Evolutionary conservation across 108 stramenopile species (phyloP).

Genomic region (Thalassiosira profunda): DNA sequence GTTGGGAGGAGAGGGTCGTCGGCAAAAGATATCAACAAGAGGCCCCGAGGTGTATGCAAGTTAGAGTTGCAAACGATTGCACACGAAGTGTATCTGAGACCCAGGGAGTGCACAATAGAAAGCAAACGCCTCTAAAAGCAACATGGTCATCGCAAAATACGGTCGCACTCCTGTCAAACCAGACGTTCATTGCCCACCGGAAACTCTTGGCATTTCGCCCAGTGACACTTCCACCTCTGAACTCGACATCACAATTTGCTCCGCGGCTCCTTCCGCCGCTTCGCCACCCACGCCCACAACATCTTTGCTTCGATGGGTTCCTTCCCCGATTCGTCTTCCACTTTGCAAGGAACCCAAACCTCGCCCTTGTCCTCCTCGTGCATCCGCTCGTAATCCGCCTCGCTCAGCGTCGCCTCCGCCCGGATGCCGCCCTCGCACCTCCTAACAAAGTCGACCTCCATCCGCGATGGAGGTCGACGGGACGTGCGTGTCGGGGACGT

Average conservation of each 20-base stretch:
- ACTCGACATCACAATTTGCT: background rate
- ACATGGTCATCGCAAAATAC: too few species aligned
- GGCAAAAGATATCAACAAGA: too few species aligned
- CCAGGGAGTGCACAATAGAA: too few species aligned
- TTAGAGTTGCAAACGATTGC: too few species aligned
- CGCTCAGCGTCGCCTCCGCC: constrained; percentile 42
- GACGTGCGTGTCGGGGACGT: constrained; percentile 63
- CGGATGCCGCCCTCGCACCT: constrained; percentile 38
- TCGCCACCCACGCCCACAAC: constrained; percentile 63
- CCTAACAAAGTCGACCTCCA: constrained; percentile 54
- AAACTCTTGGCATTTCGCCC: too few species aligned
- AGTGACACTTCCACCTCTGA: too few species aligned
- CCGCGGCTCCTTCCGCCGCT: background rate
- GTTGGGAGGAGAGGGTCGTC: too few species aligned
- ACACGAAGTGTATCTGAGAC: too few species aligned
- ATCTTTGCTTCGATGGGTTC: constrained; percentile 64
- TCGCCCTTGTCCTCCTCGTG: constrained; percentile 53
- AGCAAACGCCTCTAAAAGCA: too few species aligned
- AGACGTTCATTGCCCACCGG: too few species aligned
- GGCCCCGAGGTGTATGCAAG: too few species aligned
- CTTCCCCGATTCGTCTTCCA: constrained; percentile 56
- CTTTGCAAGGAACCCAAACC: constrained; percentile 35
- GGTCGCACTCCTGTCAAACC: too few species aligned
- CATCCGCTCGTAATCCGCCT: constrained; percentile 41
- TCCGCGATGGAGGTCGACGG: constrained; percentile 55